Percentiles rank a stretch among this genome's conserved stretches.
These are phyloP conservation scores for Beauveria asiatica DNA, from an alignment of 2,329 filamentous ascomycete genomes.

Conservation along the genomic window DNA sequence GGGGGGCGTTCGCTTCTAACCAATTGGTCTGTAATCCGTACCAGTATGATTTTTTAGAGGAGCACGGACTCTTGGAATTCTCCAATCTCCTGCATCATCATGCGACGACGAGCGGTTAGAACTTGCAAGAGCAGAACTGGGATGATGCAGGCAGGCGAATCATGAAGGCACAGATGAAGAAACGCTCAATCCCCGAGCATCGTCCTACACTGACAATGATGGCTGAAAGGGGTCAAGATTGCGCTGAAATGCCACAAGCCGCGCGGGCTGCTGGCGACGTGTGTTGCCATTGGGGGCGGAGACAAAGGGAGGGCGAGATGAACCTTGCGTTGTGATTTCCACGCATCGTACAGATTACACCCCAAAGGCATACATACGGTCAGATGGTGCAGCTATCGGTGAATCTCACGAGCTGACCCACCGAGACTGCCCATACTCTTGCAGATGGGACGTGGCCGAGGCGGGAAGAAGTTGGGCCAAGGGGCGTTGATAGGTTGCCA, in stretches of 20 bases:
- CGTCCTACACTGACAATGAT: not conserved
- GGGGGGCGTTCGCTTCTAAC: not conserved
- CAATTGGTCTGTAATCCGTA: not conserved
- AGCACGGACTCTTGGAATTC: conserved; percentile 9
- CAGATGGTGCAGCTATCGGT: conserved; percentile 5
- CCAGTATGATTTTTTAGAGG: not conserved
- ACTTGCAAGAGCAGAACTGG: not conserved
- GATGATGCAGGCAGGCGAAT: conserved; percentile 9
- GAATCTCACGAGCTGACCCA: conserved; percentile 7
- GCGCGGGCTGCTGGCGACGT: not conserved
- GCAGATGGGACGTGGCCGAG: conserved; percentile 6
- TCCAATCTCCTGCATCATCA: conserved; percentile 6
- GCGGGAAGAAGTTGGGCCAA: conserved; percentile 6
- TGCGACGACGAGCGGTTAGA: not conserved
- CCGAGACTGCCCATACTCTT: not conserved
- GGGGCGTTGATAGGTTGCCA: conserved; percentile 9
- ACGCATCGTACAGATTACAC: not conserved
- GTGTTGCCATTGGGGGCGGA: not conserved
- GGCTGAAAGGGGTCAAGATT: not conserved
- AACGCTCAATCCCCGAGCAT: not conserved
- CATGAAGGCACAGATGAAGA: conserved; percentile 4
- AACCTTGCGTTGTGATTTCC: not conserved
- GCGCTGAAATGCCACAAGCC: not conserved
- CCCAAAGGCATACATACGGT: not conserved
- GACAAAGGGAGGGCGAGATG: conserved; percentile 4